Evolutionary conservation across 805 yeast genomes (phyloP).

Genomic region (Komagataella ulmi): DNA sequence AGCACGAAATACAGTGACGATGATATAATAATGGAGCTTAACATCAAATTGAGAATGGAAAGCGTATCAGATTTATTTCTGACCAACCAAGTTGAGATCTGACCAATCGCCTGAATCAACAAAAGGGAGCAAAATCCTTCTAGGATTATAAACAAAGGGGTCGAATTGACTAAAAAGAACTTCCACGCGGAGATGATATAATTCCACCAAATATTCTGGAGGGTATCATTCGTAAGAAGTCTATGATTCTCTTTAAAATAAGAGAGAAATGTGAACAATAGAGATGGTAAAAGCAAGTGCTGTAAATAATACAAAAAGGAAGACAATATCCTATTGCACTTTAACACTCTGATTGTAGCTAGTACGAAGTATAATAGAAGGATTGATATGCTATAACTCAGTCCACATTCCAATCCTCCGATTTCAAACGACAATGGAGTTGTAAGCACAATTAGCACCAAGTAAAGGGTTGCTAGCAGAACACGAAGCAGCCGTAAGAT

Average conservation of each 20-base stretch:
- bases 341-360: constrained; percentile 56
- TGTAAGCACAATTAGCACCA: constrained; percentile 59
- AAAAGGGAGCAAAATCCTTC: constrained; percentile 91
- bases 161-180: constrained; percentile 56
- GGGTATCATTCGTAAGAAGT: constrained; percentile 4
- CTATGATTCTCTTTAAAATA: constrained; percentile 27
- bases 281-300: constrained; percentile 70
- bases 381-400: constrained; percentile 68
- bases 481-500: constrained; percentile 6
- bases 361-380: constrained; percentile 55
- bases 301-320: constrained; percentile 61
- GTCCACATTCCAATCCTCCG: constrained; percentile 85
- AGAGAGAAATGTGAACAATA: constrained; percentile 56
- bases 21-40: constrained; percentile 65
- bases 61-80: constrained; percentile 55
- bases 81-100: constrained; percentile 60
- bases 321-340: constrained; percentile 28
- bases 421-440: constrained; percentile 90
- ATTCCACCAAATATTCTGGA: constrained; percentile 18
- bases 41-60: constrained; percentile 60
- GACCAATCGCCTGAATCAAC: constrained; percentile 88
- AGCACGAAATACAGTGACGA: constrained; percentile 67
- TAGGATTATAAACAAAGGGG: constrained; percentile 77
- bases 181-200: constrained; percentile 55
- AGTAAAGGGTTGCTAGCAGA: constrained; percentile 43